A percentile compares a stretch with the other conserved stretches of the same genome.
Conservation (phyloP, 2,329 filamentous ascomycete species). For the Cercospora zeae-maydis region DNA sequence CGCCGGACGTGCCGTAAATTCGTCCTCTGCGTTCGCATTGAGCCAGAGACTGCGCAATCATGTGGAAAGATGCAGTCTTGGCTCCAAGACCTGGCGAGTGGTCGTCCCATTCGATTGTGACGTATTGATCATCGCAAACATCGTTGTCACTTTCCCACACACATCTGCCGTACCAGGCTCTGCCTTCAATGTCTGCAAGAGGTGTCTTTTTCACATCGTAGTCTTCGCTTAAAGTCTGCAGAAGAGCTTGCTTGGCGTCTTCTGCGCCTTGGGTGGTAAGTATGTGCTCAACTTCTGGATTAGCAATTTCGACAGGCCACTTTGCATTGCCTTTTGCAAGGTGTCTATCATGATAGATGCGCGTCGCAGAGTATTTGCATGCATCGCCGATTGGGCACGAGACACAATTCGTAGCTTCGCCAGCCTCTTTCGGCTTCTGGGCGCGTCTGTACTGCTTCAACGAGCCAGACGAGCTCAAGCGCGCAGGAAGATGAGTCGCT, state of each 20-base stretch:
- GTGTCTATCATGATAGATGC: constrained; percentile 71
- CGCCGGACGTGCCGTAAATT: constrained; percentile 81
- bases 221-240: constrained; percentile 51
- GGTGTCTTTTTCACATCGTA: constrained; percentile 54
- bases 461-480: constrained; percentile 69
- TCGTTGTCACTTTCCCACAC: constrained; percentile 92
- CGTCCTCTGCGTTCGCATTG: constrained; percentile 82
- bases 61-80: constrained; percentile 88
- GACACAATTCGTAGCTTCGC: constrained; percentile 79
- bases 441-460: constrained; percentile 73
- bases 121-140: constrained; percentile 87
- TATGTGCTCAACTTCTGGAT: constrained; percentile 84
- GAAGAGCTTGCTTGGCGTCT: constrained; percentile 51
- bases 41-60: constrained; percentile 85
- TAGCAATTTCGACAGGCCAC: constrained; percentile 88
- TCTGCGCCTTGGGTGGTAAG: constrained; percentile 45
- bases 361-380: constrained; percentile 82
- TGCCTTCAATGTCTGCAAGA: constrained; percentile 45
- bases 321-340: constrained; percentile 63
- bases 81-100: constrained; percentile 50
- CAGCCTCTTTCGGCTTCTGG: constrained; percentile 73
- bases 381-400: constrained; percentile 68
- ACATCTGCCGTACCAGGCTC: constrained; percentile 83
- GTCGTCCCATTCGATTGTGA: constrained; percentile 84
- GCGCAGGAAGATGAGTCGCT: constrained; percentile 63